Evolutionary conservation across 805 yeast genomes (phyloP).

Genomic region (Priceomyces castillae): DNA sequence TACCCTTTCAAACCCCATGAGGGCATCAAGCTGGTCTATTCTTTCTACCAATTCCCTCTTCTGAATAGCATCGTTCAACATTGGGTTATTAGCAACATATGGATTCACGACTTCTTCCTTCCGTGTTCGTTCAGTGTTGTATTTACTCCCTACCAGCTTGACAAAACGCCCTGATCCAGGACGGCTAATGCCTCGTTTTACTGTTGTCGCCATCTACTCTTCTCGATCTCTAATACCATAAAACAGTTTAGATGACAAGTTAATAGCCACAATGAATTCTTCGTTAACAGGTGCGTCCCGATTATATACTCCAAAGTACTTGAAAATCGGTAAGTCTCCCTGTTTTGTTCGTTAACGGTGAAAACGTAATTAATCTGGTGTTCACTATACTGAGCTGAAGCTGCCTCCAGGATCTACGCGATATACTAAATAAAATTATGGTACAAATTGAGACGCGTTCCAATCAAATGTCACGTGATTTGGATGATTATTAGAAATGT

Average conservation of each 20-base stretch:
- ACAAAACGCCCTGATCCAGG: constrained; percentile 54
- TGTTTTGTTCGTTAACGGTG: neutral
- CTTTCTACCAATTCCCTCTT: constrained; percentile 55
- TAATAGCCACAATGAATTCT: no score
- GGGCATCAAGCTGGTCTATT: constrained; percentile 66
- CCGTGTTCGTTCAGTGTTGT: constrained; percentile 14
- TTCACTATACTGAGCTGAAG: neutral
- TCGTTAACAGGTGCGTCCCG: no score
- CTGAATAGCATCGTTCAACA: constrained; percentile 36
- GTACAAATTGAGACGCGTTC: neutral
- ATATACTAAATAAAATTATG: neutral
- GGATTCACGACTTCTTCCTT: constrained; percentile 19
- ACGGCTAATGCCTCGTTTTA: constrained; percentile 34
- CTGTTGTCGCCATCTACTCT: constrained; percentile 4
- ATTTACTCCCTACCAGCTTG: constrained; percentile 28
- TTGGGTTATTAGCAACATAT: constrained; percentile 29
- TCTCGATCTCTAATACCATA: neutral
- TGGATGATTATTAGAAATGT: no score
- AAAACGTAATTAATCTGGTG: neutral
- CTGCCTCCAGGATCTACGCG: neutral
- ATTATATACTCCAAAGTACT: no score
- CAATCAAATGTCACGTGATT: neutral
- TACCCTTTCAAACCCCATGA: constrained; percentile 85
- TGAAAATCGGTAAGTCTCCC: no score
- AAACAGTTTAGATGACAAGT: neutral